Evolutionary conservation across 116 monocot species (phyloP), one percentile per base, ranked within the genome.

Genomic region (Posidonia oceanica): DNA sequence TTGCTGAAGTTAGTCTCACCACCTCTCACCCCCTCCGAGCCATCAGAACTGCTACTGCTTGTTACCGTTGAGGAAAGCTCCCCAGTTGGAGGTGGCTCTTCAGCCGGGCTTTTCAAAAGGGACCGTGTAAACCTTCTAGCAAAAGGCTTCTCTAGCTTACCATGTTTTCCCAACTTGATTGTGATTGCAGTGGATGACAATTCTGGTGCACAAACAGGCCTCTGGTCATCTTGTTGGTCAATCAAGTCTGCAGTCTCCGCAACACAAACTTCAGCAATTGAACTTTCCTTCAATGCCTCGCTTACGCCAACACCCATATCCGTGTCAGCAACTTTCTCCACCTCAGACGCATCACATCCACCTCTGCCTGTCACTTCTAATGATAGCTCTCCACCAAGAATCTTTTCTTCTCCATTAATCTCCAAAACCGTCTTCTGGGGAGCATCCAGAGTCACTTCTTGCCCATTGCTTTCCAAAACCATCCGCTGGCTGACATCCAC

Each of bases 61-160:
- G 68, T 53, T 48, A 51, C 58, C 8, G 64, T 61, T 5, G 69
- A 76, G 18, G 64, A 44, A 68, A 51, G 14, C 20, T 55, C 68
- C 44, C 23, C 18, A 54, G 61, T n/a, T 17, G 11, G 39, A 39
- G 52, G 18, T 21, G 39, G 23, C 59, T 66, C 59, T 48, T 79
- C 80, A 39, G 14, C 36, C 17, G 63, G 4, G 18, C 40, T 52
- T 55, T 84, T 82, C 14, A 82, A 59, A 40, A 73, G 40, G 12
- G 84, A 84, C 67, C 82, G 80, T 44, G 84, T 86, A 36, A 82
- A 81, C 59, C 76, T 82, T 56, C 70, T 69, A 2, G 7, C 48
- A 48, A 39, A 21, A 1, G 82, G 63, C 72, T 73, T 83, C 36
- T 66, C 66, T 51, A 1, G 48, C 29, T 39, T 42, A 37, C 14